Evolutionary conservation across 768 basidiomycete species (phyloP).

Genomic region (Auriscalpium orientale): DNA sequence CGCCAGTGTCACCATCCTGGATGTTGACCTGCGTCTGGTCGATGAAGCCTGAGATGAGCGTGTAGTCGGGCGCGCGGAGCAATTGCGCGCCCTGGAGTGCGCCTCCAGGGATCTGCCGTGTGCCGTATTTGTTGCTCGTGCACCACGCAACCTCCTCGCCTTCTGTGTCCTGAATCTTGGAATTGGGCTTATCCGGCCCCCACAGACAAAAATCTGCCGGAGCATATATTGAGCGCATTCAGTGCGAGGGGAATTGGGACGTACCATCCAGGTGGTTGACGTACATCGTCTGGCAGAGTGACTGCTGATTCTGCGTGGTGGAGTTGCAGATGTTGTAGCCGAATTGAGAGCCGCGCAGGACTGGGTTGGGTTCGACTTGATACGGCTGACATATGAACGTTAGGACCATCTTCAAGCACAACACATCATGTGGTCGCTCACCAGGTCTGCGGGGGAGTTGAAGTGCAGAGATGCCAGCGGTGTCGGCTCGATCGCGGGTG

Average conservation of each 20-base stretch:
- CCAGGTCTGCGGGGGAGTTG: slow-evolving; percentile 11
- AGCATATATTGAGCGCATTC: no score
- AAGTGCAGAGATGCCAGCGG: slow-evolving; percentile 24
- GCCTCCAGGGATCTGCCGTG: slow-evolving; percentile 64
- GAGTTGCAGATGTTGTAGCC: slow-evolving; percentile 68
- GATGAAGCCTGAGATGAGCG: slow-evolving; percentile 55
- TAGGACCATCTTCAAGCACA: no score
- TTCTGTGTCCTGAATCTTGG: slow-evolving; percentile 58
- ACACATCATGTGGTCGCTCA: not conserved
- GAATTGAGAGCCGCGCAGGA: slow-evolving; percentile 45
- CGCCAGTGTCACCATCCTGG: slow-evolving; percentile 48
- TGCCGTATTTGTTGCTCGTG: slow-evolving; percentile 58
- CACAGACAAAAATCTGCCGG: slow-evolving; percentile 62
- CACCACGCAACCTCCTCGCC: slow-evolving; percentile 72
- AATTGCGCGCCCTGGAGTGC: slow-evolving; percentile 59
- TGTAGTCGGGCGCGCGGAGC: slow-evolving; percentile 50
- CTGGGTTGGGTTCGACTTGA: slow-evolving; percentile 36
- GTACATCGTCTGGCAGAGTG: slow-evolving; percentile 65
- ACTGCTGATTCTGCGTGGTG: slow-evolving; percentile 51
- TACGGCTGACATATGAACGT: slow-evolving; percentile 32
- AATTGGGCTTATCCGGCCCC: slow-evolving; percentile 45
- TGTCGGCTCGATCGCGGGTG: slow-evolving; percentile 14
- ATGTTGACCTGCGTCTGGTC: slow-evolving; percentile 57
- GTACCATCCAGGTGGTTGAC: slow-evolving; percentile 48
- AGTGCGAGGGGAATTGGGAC: not conserved